Percentiles rank a stretch among this genome's conserved stretches.
Evolutionary conservation across 2,329 filamentous ascomycete genomes (phyloP).

Genomic region (Mycosphaerelloides madeirae): DNA sequence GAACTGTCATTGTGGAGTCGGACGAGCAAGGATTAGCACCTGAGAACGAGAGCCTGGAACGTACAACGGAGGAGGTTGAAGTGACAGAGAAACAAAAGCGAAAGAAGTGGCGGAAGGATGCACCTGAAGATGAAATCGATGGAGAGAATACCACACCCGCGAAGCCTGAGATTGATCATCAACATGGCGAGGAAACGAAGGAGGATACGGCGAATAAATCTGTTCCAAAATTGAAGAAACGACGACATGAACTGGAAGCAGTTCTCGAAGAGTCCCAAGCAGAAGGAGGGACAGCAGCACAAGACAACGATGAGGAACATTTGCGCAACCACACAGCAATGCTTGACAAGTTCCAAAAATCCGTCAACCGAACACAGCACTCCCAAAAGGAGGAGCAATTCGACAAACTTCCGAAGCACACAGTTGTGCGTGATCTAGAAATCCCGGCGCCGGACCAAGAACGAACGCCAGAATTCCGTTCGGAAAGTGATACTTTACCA

Average conservation of each 20-base stretch:
- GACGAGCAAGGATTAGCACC: too few species aligned
- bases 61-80: slow-evolving; percentile 1
- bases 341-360: slow-evolving; percentile 44
- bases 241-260: slow-evolving; percentile 41
- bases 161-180: not conserved
- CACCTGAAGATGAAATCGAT: not conserved
- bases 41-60: not conserved
- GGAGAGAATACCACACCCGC: not conserved
- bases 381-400: slow-evolving; percentile 16
- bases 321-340: slow-evolving; percentile 33
- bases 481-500: slow-evolving; percentile 74
- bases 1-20: too few species aligned
- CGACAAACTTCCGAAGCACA: slow-evolving; percentile 16
- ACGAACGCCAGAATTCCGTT: slow-evolving; percentile 7
- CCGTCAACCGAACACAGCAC: slow-evolving; percentile 13
- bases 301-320: slow-evolving; percentile 19
- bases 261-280: slow-evolving; percentile 21
- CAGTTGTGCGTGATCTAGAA: slow-evolving; percentile 55
- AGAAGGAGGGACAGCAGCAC: slow-evolving; percentile 27
- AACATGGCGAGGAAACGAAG: not conserved
- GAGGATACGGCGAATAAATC: not conserved
- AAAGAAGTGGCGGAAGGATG: slow-evolving; percentile 2
- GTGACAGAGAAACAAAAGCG: slow-evolving; percentile 2
- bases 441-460: slow-evolving; percentile 33
- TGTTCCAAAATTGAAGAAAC: slow-evolving; percentile 41